Conservation (phyloP, 2,329 filamentous ascomycete species). For the Lasiodiplodia hormozganensis region DNA sequence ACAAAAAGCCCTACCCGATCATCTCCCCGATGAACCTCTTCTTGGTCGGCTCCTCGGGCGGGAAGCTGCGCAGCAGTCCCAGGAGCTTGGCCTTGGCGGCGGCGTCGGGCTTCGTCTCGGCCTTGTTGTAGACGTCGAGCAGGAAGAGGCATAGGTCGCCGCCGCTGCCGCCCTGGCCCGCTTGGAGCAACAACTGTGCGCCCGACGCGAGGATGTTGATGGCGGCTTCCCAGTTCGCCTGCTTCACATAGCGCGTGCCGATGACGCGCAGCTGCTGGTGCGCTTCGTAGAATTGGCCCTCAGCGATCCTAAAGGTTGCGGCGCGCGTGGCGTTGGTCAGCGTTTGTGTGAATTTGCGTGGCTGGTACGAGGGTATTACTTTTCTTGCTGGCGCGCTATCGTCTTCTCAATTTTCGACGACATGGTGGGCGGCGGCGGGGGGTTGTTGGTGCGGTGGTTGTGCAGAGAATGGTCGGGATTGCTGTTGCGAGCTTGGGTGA, state of each 20-base stretch:
- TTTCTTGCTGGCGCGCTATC: conserved; percentile 78
- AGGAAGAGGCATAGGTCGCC: conserved; percentile 88
- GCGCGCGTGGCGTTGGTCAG: conserved; percentile 32
- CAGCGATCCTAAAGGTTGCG: conserved; percentile 69
- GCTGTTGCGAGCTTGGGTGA: conserved; percentile 12
- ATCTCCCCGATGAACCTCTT: conserved; percentile 92
- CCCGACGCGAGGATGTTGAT: conserved; percentile 87
- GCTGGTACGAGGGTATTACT: conserved; percentile 52
- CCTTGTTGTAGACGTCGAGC: conserved; percentile 89
- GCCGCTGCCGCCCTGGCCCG: conserved; percentile 91
- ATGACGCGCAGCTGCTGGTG: conserved; percentile 98
- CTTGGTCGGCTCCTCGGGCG: conserved; percentile 82
- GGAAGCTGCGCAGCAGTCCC: conserved; percentile 80
- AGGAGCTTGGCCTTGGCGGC: conserved; percentile 75
- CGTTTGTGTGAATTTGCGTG: no score
- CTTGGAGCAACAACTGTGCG: conserved; percentile 83
- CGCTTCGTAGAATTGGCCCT: conserved; percentile 96
- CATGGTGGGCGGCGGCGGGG: conserved; percentile 24
- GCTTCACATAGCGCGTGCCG: conserved; percentile 90
- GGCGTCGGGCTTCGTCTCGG: conserved; percentile 78
- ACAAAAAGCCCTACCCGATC: conserved; percentile 65
- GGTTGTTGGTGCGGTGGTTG: neutral
- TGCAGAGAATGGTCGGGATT: neutral
- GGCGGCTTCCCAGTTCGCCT: conserved; percentile 81
- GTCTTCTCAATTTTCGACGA: conserved; percentile 71